A percentile compares a stretch with the other conserved stretches of the same genome.
Conservation (phyloP, 2,329 filamentous ascomycete species). For the Plenodomus lindquistii region DNA sequence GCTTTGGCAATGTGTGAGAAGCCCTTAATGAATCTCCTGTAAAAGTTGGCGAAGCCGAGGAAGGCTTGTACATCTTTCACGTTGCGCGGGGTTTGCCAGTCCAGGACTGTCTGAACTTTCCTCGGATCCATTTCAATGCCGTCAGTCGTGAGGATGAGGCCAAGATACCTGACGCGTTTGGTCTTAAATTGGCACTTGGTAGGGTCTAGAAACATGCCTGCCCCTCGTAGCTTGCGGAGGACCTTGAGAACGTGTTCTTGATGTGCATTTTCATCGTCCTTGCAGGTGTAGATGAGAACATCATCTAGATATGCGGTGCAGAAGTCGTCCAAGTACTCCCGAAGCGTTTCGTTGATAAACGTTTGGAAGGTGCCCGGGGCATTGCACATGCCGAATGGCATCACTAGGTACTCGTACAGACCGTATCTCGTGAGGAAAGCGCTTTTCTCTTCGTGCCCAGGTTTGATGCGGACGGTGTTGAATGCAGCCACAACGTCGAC, state of each 20-base stretch:
- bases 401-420: constrained; percentile 41
- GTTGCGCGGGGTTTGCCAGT: constrained; percentile 23
- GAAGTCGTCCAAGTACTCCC: constrained; percentile 22
- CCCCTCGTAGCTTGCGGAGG: background rate
- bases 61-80: constrained; percentile 28
- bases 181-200: constrained; percentile 11
- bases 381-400: constrained; percentile 20
- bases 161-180: constrained; percentile 7
- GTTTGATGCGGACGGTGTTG: constrained; percentile 5
- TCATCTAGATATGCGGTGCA: constrained; percentile 26
- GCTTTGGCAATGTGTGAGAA: constrained; percentile 5
- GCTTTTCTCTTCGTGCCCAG: constrained; percentile 32
- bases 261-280: background rate
- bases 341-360: constrained; percentile 27
- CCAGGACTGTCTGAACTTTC: constrained; percentile 13
- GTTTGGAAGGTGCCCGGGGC: constrained; percentile 16
- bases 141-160: constrained; percentile 1
- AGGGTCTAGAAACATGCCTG: constrained; percentile 1
- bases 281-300: constrained; percentile 23
- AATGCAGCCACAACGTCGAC: constrained; percentile 18
- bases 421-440: constrained; percentile 40
- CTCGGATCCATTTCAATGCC: constrained; percentile 3
- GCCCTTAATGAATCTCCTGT: constrained; percentile 32
- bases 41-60: constrained; percentile 42
- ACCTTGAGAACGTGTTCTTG: constrained; percentile 1